Evolutionary conservation across 805 yeast genomes (phyloP).

Genomic region (Komagataella pastoris): DNA sequence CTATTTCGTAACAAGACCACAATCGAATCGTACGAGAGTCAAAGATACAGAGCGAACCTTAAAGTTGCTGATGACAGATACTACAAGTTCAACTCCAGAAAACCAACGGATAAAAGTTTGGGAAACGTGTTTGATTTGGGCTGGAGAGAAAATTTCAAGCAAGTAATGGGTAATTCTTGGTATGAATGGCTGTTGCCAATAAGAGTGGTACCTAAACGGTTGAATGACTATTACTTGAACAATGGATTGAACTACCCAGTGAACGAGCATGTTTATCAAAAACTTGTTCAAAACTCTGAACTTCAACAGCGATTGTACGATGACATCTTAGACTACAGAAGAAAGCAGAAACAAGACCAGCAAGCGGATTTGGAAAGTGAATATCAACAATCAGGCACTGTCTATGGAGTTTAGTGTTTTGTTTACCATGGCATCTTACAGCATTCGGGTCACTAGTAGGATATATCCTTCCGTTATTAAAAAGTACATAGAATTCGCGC

Average conservation of each 20-base stretch:
- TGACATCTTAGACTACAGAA: constrained; percentile 20
- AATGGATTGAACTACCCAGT: constrained; percentile 41
- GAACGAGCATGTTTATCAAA: constrained; percentile 26
- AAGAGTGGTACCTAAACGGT: background rate
- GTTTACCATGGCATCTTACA: background rate
- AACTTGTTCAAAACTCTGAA: constrained; percentile 24
- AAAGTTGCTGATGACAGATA: constrained; percentile 19
- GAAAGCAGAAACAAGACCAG: constrained; percentile 10
- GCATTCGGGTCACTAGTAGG: background rate
- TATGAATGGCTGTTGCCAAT: constrained; percentile 63
- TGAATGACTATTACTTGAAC: constrained; percentile 8
- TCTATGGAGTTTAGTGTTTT: background rate
- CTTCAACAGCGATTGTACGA: constrained; percentile 31
- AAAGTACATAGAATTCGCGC: background rate
- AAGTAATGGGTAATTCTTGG: constrained; percentile 61
- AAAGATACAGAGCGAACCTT: constrained; percentile 29
- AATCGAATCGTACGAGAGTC: constrained; percentile 54
- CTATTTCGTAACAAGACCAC: constrained; percentile 62
- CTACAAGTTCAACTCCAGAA: constrained; percentile 21
- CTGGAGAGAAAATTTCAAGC: constrained; percentile 39
- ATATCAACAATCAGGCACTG: background rate
- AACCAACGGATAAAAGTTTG: constrained; percentile 26
- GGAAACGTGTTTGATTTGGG: constrained; percentile 79
- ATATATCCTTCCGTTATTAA: background rate
- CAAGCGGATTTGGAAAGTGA: constrained; percentile 7